A percentile compares a stretch with the other conserved stretches of the same genome.
phyloP scores from a whole-genome alignment of 306 rosid genomes.

The Heteromeles arbutifolia region DNA sequence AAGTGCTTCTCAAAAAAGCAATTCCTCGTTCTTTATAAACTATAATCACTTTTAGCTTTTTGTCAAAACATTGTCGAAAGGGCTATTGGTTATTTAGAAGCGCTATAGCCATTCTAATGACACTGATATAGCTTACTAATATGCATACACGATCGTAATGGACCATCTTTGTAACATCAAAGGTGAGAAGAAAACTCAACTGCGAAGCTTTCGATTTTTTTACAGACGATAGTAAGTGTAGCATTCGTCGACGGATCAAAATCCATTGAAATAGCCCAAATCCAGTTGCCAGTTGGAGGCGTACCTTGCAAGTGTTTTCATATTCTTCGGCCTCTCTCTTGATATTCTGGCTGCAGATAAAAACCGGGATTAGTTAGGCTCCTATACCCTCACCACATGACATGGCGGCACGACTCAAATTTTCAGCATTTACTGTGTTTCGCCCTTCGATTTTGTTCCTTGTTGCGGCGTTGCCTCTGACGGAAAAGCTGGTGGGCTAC shows the following conservation, averaged over 20 bases:
- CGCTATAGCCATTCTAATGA: too few species aligned
- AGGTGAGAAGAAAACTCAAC: too few species aligned
- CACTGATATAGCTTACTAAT: too few species aligned
- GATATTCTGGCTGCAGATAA: not conserved
- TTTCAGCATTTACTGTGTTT: not conserved
- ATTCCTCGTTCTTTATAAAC: too few species aligned
- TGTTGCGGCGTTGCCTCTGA: not conserved
- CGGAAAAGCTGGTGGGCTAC: not conserved
- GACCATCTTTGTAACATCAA: too few species aligned
- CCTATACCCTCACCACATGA: not conserved
- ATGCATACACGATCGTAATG: too few species aligned
- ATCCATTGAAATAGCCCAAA: not conserved
- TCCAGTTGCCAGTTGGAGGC: not conserved
- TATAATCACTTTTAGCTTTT: too few species aligned
- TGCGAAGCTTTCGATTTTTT: not conserved
- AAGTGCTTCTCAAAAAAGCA: too few species aligned
- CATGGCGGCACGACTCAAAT: not conserved
- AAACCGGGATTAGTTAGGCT: not conserved
- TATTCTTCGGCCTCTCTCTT: not conserved
- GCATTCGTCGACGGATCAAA: not conserved
- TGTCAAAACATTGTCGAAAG: too few species aligned
- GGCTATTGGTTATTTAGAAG: too few species aligned
- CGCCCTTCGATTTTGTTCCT: not conserved
- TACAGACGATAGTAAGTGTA: not conserved
- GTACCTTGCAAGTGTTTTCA: not conserved